These are phyloP conservation scores for Plasmodium coatneyi DNA, from an alignment of 169 alveolate genomes.

Conservation along the genomic window DNA sequence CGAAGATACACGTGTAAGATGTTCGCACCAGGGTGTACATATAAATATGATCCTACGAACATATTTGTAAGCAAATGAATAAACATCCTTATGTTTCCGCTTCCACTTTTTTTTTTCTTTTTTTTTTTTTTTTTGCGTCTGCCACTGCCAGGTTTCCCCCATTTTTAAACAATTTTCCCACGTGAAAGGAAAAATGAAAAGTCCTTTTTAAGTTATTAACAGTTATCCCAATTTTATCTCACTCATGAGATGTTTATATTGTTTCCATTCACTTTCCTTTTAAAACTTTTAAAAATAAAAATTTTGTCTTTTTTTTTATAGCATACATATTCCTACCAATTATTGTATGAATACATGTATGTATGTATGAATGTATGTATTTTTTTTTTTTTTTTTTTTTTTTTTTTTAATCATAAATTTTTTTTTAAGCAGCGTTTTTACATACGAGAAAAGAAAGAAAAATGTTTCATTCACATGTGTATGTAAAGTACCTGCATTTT, in stretches of 20 bases:
- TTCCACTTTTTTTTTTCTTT: not conserved
- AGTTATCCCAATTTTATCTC: conserved; percentile 1
- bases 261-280: not conserved
- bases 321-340: not conserved
- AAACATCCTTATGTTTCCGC: not conserved
- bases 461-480: conserved; percentile 1
- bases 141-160: not conserved
- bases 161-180: not conserved
- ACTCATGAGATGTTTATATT: conserved; percentile 17
- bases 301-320: conserved; percentile 14
- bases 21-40: not conserved
- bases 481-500: not conserved
- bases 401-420: not conserved
- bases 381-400: not conserved
- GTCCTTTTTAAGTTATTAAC: conserved; percentile 10
- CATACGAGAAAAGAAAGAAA: not conserved
- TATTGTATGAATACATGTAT: not conserved
- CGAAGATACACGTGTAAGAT: not conserved
- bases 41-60: not conserved
- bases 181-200: not conserved
- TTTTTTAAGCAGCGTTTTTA: not conserved
- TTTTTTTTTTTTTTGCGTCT: not conserved
- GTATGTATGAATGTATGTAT: not conserved
- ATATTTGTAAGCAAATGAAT: not conserved
- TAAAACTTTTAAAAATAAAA: conserved; percentile 8